A percentile compares a stretch with the other conserved stretches of the same genome.
Evolutionary conservation across 202 grass and related monocot species (phyloP).

Genomic region (Setaria viridis): DNA sequence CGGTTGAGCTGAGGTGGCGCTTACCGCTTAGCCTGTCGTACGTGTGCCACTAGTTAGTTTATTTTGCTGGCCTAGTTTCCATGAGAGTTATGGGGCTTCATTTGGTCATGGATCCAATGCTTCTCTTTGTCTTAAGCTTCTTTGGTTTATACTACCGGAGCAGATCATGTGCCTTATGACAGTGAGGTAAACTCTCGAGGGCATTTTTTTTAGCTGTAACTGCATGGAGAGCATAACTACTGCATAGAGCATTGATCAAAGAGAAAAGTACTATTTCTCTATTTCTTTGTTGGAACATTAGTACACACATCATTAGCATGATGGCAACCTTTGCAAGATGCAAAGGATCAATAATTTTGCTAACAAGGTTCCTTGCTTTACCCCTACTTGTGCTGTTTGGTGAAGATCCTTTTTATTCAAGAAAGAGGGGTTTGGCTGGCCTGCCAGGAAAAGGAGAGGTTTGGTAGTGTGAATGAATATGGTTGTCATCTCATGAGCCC

Average conservation of each 20-base stretch:
- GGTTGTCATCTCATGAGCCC: conserved; percentile 27
- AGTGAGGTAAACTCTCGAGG: background rate
- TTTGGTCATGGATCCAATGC: conserved; percentile 39
- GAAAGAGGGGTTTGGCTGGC: conserved; percentile 41
- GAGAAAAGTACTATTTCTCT: conserved; percentile 23
- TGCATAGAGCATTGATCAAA: conserved; percentile 32
- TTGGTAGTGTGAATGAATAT: conserved; percentile 51
- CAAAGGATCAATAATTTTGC: conserved; percentile 39
- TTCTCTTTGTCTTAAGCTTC: conserved; percentile 23
- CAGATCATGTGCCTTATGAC: conserved; percentile 38
- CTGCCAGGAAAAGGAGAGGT: conserved; percentile 46
- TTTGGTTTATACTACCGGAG: conserved; percentile 39
- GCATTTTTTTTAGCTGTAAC: background rate
- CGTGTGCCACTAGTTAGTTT: background rate
- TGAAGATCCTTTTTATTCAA: conserved; percentile 39
- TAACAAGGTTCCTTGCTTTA: conserved; percentile 49
- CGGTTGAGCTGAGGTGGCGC: background rate
- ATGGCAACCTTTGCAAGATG: conserved; percentile 32
- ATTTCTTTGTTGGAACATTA: conserved; percentile 6
- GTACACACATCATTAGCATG: conserved; percentile 41
- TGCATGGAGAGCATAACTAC: background rate
- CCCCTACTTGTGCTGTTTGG: conserved; percentile 45
- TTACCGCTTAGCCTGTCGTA: background rate
- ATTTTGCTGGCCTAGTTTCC: conserved; percentile 3
- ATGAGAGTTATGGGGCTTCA: conserved; percentile 7